phyloP scores from a whole-genome alignment of 768 basidiomycete species.

The Rhodocollybia butyracea region DNA sequence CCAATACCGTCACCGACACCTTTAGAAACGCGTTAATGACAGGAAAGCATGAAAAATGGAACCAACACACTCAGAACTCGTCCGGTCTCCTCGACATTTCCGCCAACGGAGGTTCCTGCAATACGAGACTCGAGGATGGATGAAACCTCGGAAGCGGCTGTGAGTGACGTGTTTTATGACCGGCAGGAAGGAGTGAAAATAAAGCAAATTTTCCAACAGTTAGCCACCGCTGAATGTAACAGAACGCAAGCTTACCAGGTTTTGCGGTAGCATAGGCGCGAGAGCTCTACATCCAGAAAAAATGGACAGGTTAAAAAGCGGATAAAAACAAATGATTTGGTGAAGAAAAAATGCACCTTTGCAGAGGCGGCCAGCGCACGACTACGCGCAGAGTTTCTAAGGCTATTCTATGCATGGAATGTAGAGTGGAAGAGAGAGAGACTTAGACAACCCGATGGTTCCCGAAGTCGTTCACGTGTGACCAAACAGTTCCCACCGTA shows the following conservation, averaged over 20 bases:
- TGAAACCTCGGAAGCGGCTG: slow-evolving; percentile 98
- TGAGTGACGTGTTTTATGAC: slow-evolving; percentile 32
- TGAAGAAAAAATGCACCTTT: slow-evolving; percentile 47
- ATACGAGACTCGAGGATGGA: slow-evolving; percentile 99
- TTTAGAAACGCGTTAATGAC: slow-evolving; percentile 26
- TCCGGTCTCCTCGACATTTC: slow-evolving; percentile 98
- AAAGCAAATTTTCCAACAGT: slow-evolving; percentile 15
- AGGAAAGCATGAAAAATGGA: neutral
- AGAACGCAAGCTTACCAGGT: slow-evolving; percentile 57
- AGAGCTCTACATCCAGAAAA: slow-evolving; percentile 46
- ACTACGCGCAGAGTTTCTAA: slow-evolving; percentile 80
- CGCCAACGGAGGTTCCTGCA: slow-evolving; percentile 84
- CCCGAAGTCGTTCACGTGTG: neutral
- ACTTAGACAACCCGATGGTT: no score
- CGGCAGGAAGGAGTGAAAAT: slow-evolving; percentile 13
- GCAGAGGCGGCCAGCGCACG: slow-evolving; percentile 65
- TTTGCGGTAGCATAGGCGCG: slow-evolving; percentile 98
- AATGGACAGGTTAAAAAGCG: slow-evolving; percentile 6
- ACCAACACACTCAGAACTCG: slow-evolving; percentile 87
- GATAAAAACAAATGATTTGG: slow-evolving; percentile 15
- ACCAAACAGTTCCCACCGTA: neutral
- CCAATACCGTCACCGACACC: slow-evolving; percentile 99
- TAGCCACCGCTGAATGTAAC: slow-evolving; percentile 8
- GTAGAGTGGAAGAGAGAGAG: slow-evolving; percentile 38
- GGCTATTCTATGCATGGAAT: slow-evolving; percentile 79